Evolutionary conservation across 176 grass and related monocot genomes (phyloP), one percentile per base, ranked within the genome.

Genomic region (Carex scoparia): DNA sequence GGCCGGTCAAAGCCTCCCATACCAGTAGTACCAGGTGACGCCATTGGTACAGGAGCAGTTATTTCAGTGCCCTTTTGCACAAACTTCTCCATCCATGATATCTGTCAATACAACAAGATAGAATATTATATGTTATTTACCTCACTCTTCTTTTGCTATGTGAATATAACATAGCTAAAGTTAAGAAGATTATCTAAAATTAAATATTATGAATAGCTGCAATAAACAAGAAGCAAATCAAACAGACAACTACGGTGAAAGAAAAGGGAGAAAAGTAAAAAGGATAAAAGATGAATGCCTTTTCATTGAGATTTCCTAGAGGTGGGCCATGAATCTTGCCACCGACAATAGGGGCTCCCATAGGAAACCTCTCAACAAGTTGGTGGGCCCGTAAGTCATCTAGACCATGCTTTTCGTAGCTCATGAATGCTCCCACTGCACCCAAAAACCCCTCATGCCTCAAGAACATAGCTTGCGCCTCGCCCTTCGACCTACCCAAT

Each of bases 1-100:
- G 96, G 96, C 83, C 96, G 86, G 60, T 98, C 96, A 89, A 98
- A 98, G 13, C 96, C 96, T 90, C 96, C 96, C 96, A 98, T 89
- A 76, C 96, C 96, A 83, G 96, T 98, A 46, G 96, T 98, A 62
- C 89, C 91, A 81, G 96, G 96, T 85, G 81, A 84, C 76, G 89
- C 96, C 88, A 94, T 94, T 71, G 96, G 96, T 72, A 98, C 96
- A 89, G 96, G 96, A n/a, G 93, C 96, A 59, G 73, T 95, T 86
- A 98, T 98, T 89, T 95, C 89, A 70, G 86, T 98, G 85, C 96
- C 93, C 84, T 95, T 98, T 79, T 95, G 92, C 44, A 98, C 89
- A 90, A 98, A 98, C 81, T 98, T 98, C 87, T 98, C 96, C 96
- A 98, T 95, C 96, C 96, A 98, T 81, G 96, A 98, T 95, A 98